Percentiles rank a stretch among this genome's conserved stretches.
phyloP scores from a whole-genome alignment of 768 basidiomycete species.

The Lactarius indigo region DNA sequence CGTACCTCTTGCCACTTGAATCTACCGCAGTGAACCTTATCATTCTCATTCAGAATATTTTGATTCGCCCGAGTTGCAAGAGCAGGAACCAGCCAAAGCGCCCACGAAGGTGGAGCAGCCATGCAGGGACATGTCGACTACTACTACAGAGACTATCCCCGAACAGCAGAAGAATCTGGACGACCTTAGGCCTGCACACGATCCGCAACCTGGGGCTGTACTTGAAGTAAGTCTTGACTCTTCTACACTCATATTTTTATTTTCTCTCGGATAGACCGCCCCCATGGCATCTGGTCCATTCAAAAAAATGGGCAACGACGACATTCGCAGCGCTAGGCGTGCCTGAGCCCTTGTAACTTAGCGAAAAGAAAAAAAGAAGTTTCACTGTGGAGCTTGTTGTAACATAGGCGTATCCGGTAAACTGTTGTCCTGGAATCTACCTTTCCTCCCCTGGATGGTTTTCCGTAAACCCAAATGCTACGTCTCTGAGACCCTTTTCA shows the following conservation, averaged over 20 bases:
- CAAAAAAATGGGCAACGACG: constrained; percentile 10
- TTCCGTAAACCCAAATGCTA: not conserved
- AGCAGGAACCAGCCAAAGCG: constrained; percentile 6
- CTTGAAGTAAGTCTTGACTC: constrained; percentile 1
- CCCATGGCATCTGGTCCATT: constrained; percentile 11
- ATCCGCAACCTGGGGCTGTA: not conserved
- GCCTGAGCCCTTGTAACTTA: not conserved
- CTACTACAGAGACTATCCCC: not conserved
- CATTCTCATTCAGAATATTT: constrained; percentile 17
- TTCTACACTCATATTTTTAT: too few relatives aligned
- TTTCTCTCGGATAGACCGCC: constrained; percentile 7
- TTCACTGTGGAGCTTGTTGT: not conserved
- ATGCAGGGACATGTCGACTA: not conserved
- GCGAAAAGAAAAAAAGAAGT: not conserved
- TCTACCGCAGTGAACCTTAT: constrained; percentile 3
- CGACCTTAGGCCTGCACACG: constrained; percentile 6
- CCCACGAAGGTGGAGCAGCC: not conserved
- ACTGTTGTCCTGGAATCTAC: not conserved
- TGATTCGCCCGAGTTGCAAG: constrained; percentile 10
- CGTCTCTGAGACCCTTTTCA: not conserved
- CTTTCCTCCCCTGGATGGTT: not conserved
- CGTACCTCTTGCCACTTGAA: constrained; percentile 6
- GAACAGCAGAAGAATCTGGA: constrained; percentile 4
- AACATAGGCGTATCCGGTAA: not conserved
- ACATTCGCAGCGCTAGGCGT: constrained; percentile 1